Percentiles rank a stretch among this genome's conserved stretches.
These are phyloP conservation scores for Ampelocalamus luodianensis DNA, from an alignment of 176 grass and related monocot species.

Conservation along the genomic window DNA sequence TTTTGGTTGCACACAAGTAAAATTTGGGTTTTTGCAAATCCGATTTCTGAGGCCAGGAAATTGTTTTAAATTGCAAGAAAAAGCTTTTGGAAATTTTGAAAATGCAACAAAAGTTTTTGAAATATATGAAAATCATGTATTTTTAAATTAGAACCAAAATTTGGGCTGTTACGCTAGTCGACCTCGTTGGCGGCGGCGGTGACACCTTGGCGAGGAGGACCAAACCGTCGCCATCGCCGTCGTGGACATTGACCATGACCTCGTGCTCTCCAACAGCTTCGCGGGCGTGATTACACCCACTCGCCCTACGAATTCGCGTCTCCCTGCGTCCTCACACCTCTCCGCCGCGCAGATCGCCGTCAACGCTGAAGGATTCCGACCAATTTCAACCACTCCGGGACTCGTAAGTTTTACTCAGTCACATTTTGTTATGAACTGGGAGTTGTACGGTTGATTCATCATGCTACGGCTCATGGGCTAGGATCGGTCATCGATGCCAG, in stretches of 20 bases:
- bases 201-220: slow-evolving; percentile 8
- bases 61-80: too few relatives aligned
- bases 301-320: too few relatives aligned
- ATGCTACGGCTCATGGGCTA: neutral
- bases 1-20: too few relatives aligned
- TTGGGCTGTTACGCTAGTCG: too few relatives aligned
- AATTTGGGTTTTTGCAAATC: too few relatives aligned
- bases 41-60: too few relatives aligned
- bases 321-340: neutral
- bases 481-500: too few relatives aligned
- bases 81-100: too few relatives aligned
- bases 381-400: neutral
- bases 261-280: slow-evolving; percentile 54
- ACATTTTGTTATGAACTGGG: neutral
- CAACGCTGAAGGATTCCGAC: neutral
- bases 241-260: slow-evolving; percentile 26
- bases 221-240: neutral
- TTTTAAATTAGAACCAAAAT: too few relatives aligned
- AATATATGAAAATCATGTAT: too few relatives aligned
- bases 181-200: neutral
- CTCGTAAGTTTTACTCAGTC: neutral
- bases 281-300: slow-evolving; percentile 7
- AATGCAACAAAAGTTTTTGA: too few relatives aligned
- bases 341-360: slow-evolving; percentile 29
- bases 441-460: neutral